Conservation (phyloP, 768 basidiomycete genomes). For the Chlorophyllum brunneum region DNA sequence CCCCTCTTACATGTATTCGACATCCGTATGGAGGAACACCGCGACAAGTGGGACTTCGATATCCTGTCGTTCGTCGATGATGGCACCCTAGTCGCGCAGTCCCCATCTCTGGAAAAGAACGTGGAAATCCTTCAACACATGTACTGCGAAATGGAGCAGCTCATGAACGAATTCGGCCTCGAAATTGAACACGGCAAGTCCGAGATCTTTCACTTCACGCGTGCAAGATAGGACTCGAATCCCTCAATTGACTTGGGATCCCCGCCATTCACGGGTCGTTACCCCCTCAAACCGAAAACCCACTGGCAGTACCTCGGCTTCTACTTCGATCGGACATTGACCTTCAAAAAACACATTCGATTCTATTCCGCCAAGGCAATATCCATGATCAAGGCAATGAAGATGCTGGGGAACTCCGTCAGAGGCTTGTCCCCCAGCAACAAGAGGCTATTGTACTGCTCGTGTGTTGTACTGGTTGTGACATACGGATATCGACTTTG, state of each 20-base stretch:
- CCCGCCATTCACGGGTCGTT: neutral
- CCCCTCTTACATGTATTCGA: no score
- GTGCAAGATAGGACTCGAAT: neutral
- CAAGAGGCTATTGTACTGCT: neutral
- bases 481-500: neutral
- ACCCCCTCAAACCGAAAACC: neutral
- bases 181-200: neutral
- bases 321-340: neutral
- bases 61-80: no score
- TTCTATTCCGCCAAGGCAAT: neutral
- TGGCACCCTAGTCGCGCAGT: no score
- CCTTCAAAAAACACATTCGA: neutral
- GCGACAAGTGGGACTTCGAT: no score
- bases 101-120: no score
- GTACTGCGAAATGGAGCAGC: no score
- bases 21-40: no score
- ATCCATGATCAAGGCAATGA: neutral
- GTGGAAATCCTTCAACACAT: no score
- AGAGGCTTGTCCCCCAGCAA: neutral
- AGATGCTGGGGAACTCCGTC: neutral
- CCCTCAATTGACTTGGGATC: neutral
- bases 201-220: neutral
- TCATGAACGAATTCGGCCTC: neutral
- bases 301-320: neutral
- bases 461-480: neutral